Evolutionary conservation across 768 basidiomycete species (phyloP), one percentile per base, ranked within the genome.

Genomic region (Trametes meyenii): DNA sequence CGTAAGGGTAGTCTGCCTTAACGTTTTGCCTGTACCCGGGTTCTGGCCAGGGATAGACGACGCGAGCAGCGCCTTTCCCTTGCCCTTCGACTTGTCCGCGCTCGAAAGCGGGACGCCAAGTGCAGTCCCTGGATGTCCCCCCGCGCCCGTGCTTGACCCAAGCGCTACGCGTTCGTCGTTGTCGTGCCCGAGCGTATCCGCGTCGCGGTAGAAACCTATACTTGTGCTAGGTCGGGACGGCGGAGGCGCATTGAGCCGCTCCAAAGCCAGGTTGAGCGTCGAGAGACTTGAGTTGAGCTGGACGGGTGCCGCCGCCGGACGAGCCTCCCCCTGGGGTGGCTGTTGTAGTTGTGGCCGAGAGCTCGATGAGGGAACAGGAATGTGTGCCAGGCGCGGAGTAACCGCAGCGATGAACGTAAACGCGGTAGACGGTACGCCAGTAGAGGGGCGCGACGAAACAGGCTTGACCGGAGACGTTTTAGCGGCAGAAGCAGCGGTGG

Each of bases 201-300:
- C 61, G 14, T 44, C 50, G 4, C 66, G 67, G 54, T 83, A 81
- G 70, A 90, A 89, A 35, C 88, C 90, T 76, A 90, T 73, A 58
- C 85, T 89, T 2, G 88, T 88, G 55, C 81, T 88, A 1, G 90
- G 88, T 43, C 88, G 72, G 23, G 78, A 79, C 3, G 88, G 89
- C 2, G 86, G 81, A 0, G 86, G 88, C 71, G 83, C 81, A 26
- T 80, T 78, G n/a, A 92, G 77, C 67, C 86, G 88, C 69, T 90
- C 85, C 26, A 92, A 74, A 2, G 90, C 90, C 62, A 79, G 80
- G 10, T 87, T 84, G 14, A 92, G 76, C 5, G 81, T 88, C 5
- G 84, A 83, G n/a, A 92, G 72, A n/a, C 64, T 58, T n/a, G 69
- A 66, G 43, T 56, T 62, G 53, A 65, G 60, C 43, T 42, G 43